Evolutionary conservation across 208 protist species (phyloP), one percentile per base, ranked within the genome.

Genomic region (Acanthamoeba castellanii): DNA sequence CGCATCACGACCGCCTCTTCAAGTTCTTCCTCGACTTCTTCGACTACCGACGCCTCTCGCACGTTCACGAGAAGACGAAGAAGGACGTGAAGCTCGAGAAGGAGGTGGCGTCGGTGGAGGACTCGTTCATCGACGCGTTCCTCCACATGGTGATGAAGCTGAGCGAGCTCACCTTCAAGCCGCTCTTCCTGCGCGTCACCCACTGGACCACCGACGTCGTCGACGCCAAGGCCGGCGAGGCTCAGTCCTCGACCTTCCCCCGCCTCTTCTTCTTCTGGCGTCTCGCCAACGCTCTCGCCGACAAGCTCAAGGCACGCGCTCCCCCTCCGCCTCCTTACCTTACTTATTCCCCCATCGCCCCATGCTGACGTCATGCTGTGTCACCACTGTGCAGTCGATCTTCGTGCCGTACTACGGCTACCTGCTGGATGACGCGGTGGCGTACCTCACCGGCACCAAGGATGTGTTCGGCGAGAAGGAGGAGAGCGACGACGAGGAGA

Each of bases 91-190:
- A 70, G 47, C 3, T 11, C 22, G 91, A 78, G 45, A 68, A 78
- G 57, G 87, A 92, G 1, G 93, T 94, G 11, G 95, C 96, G n/a
- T 14, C 47, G 52, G 92, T 97, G 68, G 96, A 97, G 37, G 93
- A 94, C 30, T 45, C 81, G 13, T 70, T 94, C 9, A 95, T 97
- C 27, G 81, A 93, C n/a, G 76, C 74, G 3, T 95, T 96, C 32
- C 74, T 97, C 9, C 64, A 84, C 4, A 61, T 97, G 78, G 82
- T 97, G 50, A 93, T 97, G 84, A 97, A 97, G 81, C 66, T 97
- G 50, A 97, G 95, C 61, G 96, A 97, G 95, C 64, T 74, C 32
- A 34, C 84, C 20, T 97, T 97, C 70, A 96, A 96, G 55, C 96
- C 96, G 32, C 76, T 96, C 25, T 96, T 97, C 78, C 42, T 96